phyloP scores from a whole-genome alignment of 2,329 filamentous ascomycete species.

The Hymenoscyphus repandus region DNA sequence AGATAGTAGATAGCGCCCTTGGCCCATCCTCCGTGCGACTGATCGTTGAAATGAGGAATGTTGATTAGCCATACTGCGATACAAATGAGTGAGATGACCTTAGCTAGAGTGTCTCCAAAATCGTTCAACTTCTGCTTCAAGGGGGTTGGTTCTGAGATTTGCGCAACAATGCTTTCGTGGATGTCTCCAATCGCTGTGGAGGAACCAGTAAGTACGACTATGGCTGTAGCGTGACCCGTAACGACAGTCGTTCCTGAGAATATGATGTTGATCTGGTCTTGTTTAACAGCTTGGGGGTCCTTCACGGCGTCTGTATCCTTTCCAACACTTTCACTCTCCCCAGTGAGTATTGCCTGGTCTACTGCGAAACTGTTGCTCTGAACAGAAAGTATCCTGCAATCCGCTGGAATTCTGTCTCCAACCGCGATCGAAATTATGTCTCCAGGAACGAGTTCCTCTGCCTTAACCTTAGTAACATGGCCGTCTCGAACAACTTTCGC shows the following conservation, averaged over 20 bases:
- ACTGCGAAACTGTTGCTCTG: conserved; percentile 97
- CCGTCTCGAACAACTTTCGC: conserved; percentile 84
- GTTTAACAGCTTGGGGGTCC: conserved; percentile 84
- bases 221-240: conserved; percentile 82
- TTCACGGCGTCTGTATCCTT: conserved; percentile 69
- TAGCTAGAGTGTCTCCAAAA: conserved; percentile 91
- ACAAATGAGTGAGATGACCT: conserved; percentile 97
- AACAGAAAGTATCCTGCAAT: conserved; percentile 83
- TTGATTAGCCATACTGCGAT: conserved; percentile 98
- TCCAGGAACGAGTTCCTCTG: conserved; percentile 94
- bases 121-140: conserved; percentile 98
- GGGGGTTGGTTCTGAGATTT: conserved; percentile 95
- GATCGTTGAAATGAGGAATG: conserved; percentile 93
- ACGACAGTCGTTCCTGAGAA: conserved; percentile 98
- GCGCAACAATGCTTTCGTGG: conserved; percentile 95
- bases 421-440: conserved; percentile 85
- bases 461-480: conserved; percentile 75
- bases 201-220: conserved; percentile 85
- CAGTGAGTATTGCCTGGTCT: conserved; percentile 94
- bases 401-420: conserved; percentile 89
- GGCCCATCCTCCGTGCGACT: conserved; percentile 84
- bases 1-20: conserved; percentile 99
- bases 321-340: conserved; percentile 93
- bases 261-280: conserved; percentile 96
- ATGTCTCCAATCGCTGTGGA: conserved; percentile 97